Evolutionary conservation across 805 yeast genomes (phyloP), one percentile per base, ranked within the genome.

Genomic region (Yamadazyma akitaensis): DNA sequence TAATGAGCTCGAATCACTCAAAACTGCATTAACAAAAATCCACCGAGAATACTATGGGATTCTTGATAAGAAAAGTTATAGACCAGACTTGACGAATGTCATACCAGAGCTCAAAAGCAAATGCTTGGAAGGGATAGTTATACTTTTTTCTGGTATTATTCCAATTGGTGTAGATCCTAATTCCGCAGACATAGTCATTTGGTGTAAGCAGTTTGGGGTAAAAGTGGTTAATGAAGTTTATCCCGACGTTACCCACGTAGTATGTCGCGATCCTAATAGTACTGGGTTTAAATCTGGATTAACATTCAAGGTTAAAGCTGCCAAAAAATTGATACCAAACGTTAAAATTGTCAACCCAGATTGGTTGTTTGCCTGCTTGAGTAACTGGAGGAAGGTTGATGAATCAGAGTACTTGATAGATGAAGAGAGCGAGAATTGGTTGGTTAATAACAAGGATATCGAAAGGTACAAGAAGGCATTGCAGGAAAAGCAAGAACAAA

Each of bases 181-280:
- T 43, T 68, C 75, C 30, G 94, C 95, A 3, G 96, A 89, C 60
- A 87, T 94, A 37, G 97, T 91, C 1, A 80, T 84, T 18, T 92
- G 98, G 97, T 87, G 92, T 11, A 78, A 79, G 42, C 88, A 91
- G 45, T 92, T 92, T 73, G 99, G 99, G 1, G 97, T 96, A 0
- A 73, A 73, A 2, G 90, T 92, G 7, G 85, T 85, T 1, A 72
- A 82, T 3, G 90, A 88, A 47, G 82, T 86, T 19, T 73, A 78
- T 39, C 79, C 81, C 14, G 70, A 79, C 1, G 91, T 95, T 2
- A 94, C 98, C 0, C 99, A 92, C 64, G 86, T 92, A 2, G 83
- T 92, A 14, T 88, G 97, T 36, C 79, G 84, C 49, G 84, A 84
- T 43, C 81, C 90, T 1, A 82, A 84, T 16, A 51, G 51, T 16